phyloP scores from a whole-genome alignment of 129 eudicot genomes.

The Glebionis coronaria region DNA sequence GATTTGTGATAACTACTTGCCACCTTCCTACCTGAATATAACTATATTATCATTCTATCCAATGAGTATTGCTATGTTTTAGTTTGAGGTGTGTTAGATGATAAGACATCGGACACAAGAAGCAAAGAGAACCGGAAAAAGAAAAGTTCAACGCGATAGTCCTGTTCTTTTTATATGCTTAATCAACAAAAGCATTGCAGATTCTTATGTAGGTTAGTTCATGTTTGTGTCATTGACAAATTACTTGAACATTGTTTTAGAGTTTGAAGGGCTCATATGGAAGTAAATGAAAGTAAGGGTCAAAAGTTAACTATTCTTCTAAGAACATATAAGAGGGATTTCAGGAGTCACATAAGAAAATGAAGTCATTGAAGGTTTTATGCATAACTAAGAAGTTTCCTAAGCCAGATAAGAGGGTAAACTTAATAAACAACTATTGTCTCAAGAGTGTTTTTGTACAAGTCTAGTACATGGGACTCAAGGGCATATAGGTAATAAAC shows the following conservation, averaged over 20 bases:
- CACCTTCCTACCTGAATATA: not conserved
- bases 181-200: too few species aligned
- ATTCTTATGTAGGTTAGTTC: not conserved
- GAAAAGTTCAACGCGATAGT: too few species aligned
- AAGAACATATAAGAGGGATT: slow-evolving; percentile 22
- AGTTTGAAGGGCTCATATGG: slow-evolving; percentile 11
- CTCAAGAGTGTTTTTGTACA: slow-evolving; percentile 24
- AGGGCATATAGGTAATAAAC: slow-evolving; percentile 12
- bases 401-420: slow-evolving; percentile 34
- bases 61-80: too few species aligned
- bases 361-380: slow-evolving; percentile 20
- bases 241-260: not conserved
- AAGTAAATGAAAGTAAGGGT: slow-evolving; percentile 5
- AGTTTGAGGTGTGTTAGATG: too few species aligned
- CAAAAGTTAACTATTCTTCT: slow-evolving; percentile 1
- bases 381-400: slow-evolving; percentile 38
- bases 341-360: slow-evolving; percentile 21
- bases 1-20: not conserved
- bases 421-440: slow-evolving; percentile 8
- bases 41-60: not conserved
- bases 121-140: too few species aligned
- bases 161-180: too few species aligned
- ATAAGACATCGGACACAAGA: too few species aligned
- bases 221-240: not conserved
- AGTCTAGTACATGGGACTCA: slow-evolving; percentile 22